phyloP scores from a whole-genome alignment of 345 rosid species.

The Barbarea vulgaris region DNA sequence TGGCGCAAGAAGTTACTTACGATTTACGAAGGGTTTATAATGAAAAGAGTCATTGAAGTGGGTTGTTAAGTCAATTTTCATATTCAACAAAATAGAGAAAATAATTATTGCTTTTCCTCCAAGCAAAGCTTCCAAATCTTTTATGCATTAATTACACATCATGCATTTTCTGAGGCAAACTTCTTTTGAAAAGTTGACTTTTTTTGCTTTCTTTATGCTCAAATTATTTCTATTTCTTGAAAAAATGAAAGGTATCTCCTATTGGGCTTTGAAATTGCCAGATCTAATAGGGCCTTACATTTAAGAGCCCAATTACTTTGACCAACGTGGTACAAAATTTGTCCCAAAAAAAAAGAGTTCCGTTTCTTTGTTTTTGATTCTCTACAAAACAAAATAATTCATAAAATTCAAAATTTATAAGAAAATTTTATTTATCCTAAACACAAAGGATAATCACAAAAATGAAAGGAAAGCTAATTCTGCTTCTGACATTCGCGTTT shows the following conservation, averaged over 20 bases:
- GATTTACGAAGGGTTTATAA: background rate
- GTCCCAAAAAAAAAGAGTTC: background rate
- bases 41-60: background rate
- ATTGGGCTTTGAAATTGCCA: constrained; percentile 11
- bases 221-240: background rate
- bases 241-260: background rate
- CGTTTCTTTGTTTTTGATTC: background rate
- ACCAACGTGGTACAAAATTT: background rate
- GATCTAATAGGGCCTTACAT: background rate
- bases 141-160: background rate
- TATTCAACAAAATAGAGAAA: background rate
- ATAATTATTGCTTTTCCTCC: constrained; percentile 12
- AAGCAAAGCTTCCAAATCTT: constrained; percentile 7
- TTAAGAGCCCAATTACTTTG: background rate
- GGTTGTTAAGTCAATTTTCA: background rate
- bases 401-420: background rate
- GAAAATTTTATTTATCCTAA: background rate
- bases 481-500: background rate
- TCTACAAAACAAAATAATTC: background rate
- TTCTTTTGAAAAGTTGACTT: constrained; percentile 9
- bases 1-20: background rate
- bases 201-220: background rate
- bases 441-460: background rate
- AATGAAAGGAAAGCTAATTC: background rate
- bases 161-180: background rate